Base-by-base conservation (phyloP, 768 basidiomycete genomes). In the Amanita inopinata region DNA sequence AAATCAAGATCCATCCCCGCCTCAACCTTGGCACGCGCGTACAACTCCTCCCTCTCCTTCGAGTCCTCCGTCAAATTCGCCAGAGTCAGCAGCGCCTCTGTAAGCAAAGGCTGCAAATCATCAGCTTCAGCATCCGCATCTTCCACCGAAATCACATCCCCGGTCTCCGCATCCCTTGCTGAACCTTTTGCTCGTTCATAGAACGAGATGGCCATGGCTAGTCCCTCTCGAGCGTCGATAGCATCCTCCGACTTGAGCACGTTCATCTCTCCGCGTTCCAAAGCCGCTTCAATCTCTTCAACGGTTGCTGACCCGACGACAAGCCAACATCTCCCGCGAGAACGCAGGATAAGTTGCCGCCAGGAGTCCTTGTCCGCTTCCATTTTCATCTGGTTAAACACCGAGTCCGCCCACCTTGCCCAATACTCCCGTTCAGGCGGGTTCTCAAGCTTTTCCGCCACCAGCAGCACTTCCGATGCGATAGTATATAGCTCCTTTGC, bases 371-470 rank as follows among this genome's bases (percentile, higher is more conserved):
- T 67, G 47, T 73, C 70, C 18, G 66, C 70, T 56, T 78, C 73
- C 70, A 76, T 69, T 56, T 71, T 70, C 70, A 82, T 78, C 63
- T 82, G 78, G 33, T 63, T 59, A 49, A 81, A 71, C 8, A 83
- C 65, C 5, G 68, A 63, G 48, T 80, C 78, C 2, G 79, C 77
- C 72, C 75, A 80, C 1, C 53, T 43, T 0, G 76, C 78, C 78
- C 78, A 82, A 33, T 66, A 61, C 33, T 65, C 61, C 27, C 80
- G 66, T 49, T 76, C 69, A 0, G 60, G 51, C 1, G 71, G 53
- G 3, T 51, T 41, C 0, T 64, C 56, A 11, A 82, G 61, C 35
- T 74, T 76, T 52, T 82, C 79, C 0, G 79, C 70, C 28, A 80
- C 63, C 27, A 71, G 62, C 14, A 83, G 63, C 14, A 81, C 75